phyloP scores from a whole-genome alignment of 73 alveolate genomes.

The Stentor coeruleus region DNA sequence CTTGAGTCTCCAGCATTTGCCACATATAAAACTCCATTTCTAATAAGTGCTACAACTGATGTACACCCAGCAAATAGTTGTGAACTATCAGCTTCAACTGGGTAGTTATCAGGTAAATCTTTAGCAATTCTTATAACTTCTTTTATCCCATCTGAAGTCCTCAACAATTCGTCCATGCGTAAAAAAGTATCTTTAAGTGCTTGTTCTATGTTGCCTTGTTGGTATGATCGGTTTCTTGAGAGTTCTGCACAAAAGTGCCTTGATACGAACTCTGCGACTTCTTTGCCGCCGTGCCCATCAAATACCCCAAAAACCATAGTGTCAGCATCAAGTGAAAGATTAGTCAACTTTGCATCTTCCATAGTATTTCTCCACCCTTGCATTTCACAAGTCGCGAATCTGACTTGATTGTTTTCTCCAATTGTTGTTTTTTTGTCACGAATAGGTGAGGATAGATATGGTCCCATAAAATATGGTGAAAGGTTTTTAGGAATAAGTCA shows the following conservation, averaged over 20 bases:
- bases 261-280: constrained; percentile 78
- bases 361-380: constrained; percentile 77
- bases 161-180: constrained; percentile 75
- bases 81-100: constrained; percentile 34
- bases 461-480: constrained; percentile 47
- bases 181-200: constrained; percentile 83
- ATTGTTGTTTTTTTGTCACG: constrained; percentile 34
- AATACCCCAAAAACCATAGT: constrained; percentile 83
- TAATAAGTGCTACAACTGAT: constrained; percentile 73
- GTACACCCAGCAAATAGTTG: constrained; percentile 85
- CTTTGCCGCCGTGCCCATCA: constrained; percentile 97
- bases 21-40: constrained; percentile 56
- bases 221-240: constrained; percentile 51
- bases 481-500: neutral
- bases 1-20: constrained; percentile 96
- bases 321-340: constrained; percentile 47
- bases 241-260: constrained; percentile 56
- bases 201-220: constrained; percentile 62
- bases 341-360: constrained; percentile 88
- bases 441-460: constrained; percentile 58
- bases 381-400: constrained; percentile 82
- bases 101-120: constrained; percentile 26
- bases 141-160: constrained; percentile 63
- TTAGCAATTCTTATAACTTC: constrained; percentile 45
- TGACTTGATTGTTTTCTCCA: constrained; percentile 40